phyloP scores from a whole-genome alignment of 2,329 filamentous ascomycete genomes.

The Hypomyces perniciosus region DNA sequence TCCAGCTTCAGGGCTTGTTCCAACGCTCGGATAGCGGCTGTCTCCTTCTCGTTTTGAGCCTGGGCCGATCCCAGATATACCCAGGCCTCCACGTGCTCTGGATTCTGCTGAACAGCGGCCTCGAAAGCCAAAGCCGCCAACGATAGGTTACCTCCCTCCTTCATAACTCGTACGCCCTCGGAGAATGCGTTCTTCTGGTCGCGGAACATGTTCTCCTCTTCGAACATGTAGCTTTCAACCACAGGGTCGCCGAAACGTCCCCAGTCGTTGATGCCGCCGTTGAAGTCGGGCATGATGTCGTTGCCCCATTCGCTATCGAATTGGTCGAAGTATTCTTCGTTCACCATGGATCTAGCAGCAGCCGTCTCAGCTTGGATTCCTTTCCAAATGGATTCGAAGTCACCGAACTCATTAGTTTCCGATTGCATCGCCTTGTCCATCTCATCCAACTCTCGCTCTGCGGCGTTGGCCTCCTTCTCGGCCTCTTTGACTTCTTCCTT shows the following conservation, averaged over 20 bases:
- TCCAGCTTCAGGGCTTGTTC: slow-evolving; percentile 88
- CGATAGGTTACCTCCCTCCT: slow-evolving; percentile 87
- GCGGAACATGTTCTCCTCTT: slow-evolving; percentile 86
- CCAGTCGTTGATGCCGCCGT: slow-evolving; percentile 56
- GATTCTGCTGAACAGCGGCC: slow-evolving; percentile 85
- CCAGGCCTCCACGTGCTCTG: slow-evolving; percentile 87
- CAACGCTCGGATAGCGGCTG: slow-evolving; percentile 86
- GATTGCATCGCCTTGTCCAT: slow-evolving; percentile 66
- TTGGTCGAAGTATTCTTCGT: slow-evolving; percentile 59
- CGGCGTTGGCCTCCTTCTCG: slow-evolving; percentile 61
- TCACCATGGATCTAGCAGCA: slow-evolving; percentile 64
- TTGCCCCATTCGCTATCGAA: slow-evolving; percentile 75
- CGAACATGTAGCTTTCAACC: slow-evolving; percentile 88
- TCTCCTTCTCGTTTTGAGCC: slow-evolving; percentile 98
- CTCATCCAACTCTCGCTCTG: slow-evolving; percentile 81
- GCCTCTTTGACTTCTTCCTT: slow-evolving; percentile 37
- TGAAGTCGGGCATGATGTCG: slow-evolving; percentile 50
- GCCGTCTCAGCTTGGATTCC: slow-evolving; percentile 73
- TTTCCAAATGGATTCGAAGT: slow-evolving; percentile 86
- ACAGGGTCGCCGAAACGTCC: slow-evolving; percentile 65
- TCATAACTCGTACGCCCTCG: slow-evolving; percentile 88
- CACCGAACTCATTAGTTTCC: slow-evolving; percentile 70
- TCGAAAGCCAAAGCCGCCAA: slow-evolving; percentile 92
- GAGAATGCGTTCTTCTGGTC: slow-evolving; percentile 80
- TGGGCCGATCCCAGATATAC: slow-evolving; percentile 85